Conservation (phyloP, 2,329 filamentous ascomycete genomes). For the Curvularia lunata region DNA sequence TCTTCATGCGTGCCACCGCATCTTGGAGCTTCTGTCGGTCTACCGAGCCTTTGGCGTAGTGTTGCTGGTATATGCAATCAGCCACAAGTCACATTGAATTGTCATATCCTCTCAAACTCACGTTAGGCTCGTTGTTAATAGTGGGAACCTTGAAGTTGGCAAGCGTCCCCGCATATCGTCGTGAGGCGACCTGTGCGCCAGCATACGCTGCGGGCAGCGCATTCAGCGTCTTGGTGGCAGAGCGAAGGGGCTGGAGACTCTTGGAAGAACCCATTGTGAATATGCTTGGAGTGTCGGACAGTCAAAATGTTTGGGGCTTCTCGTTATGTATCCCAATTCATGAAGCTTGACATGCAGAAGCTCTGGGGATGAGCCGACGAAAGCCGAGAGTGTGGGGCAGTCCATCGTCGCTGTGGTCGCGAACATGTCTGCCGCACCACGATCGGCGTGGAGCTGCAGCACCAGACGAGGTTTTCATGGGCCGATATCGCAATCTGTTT, state of each 20-base stretch:
- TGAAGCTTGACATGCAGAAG: slow-evolving; percentile 25
- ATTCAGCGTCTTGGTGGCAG: slow-evolving; percentile 37
- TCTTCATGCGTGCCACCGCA: slow-evolving; percentile 73
- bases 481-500: slow-evolving; percentile 30
- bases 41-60: slow-evolving; percentile 82
- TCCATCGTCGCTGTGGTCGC: slow-evolving; percentile 15
- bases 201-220: slow-evolving; percentile 31
- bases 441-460: slow-evolving; percentile 13
- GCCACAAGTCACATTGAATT: background rate
- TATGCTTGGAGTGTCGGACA: background rate
- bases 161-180: slow-evolving; percentile 61
- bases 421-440: slow-evolving; percentile 14
- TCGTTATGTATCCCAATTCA: slow-evolving; percentile 33
- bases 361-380: slow-evolving; percentile 29
- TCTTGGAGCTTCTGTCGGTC: slow-evolving; percentile 78
- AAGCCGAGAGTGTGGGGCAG: slow-evolving; percentile 34
- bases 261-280: slow-evolving; percentile 44
- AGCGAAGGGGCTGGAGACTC: slow-evolving; percentile 38
- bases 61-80: slow-evolving; percentile 67
- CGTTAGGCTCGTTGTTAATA: slow-evolving; percentile 94
- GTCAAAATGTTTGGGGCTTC: slow-evolving; percentile 6
- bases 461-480: slow-evolving; percentile 12
- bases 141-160: slow-evolving; percentile 88
- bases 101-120: slow-evolving; percentile 55
- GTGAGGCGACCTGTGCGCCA: slow-evolving; percentile 33